Evolutionary conservation across 2,329 filamentous ascomycete species (phyloP).

Genomic region (Penicillium psychrosexuale): DNA sequence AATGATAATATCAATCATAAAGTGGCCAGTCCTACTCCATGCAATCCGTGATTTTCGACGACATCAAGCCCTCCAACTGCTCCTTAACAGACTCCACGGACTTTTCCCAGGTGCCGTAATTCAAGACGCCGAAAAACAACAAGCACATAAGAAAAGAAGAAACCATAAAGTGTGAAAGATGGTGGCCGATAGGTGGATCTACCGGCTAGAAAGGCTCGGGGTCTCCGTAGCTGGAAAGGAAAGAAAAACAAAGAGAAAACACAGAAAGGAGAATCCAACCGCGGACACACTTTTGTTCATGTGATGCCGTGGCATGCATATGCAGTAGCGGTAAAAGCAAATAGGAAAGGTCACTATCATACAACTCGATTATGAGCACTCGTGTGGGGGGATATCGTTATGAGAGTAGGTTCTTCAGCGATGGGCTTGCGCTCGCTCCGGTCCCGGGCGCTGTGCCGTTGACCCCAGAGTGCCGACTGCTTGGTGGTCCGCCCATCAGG

Average conservation of each 20-base stretch:
- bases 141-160: slow-evolving; percentile 10
- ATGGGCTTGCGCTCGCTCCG: slow-evolving; percentile 75
- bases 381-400: slow-evolving; percentile 35
- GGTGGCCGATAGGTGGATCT: not conserved
- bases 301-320: slow-evolving; percentile 7
- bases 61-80: slow-evolving; percentile 6
- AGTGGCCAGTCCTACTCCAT: slow-evolving; percentile 21
- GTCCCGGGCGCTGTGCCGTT: slow-evolving; percentile 32
- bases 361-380: slow-evolving; percentile 9
- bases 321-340: slow-evolving; percentile 16
- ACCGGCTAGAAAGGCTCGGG: not conserved
- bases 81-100: slow-evolving; percentile 9
- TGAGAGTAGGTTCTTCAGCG: slow-evolving; percentile 69
- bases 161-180: not conserved
- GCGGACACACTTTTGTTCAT: slow-evolving; percentile 6
- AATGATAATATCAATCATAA: slow-evolving; percentile 24
- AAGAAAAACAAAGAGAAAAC: slow-evolving; percentile 1
- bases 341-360: slow-evolving; percentile 19
- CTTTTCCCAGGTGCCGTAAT: slow-evolving; percentile 17
- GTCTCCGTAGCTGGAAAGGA: not conserved
- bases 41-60: slow-evolving; percentile 9
- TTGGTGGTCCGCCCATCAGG: slow-evolving; percentile 25
- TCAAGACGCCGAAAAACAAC: slow-evolving; percentile 15
- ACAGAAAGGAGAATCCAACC: not conserved
- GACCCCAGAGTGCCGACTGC: slow-evolving; percentile 27